These are phyloP conservation scores for Rubus parviflorus DNA, from an alignment of 306 rosid species.

Conservation along the genomic window DNA sequence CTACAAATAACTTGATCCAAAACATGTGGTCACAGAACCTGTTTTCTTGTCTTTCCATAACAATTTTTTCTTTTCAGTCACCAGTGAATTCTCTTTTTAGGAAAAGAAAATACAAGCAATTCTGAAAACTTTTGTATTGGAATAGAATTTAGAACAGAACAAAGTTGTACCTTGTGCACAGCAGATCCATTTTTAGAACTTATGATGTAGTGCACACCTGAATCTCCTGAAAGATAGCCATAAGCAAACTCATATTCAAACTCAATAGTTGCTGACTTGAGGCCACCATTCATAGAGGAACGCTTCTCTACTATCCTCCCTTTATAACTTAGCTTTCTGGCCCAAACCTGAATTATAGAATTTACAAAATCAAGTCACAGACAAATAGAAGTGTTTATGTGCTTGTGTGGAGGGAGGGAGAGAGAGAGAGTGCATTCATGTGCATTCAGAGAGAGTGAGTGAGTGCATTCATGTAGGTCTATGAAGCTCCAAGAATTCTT, in stretches of 20 bases:
- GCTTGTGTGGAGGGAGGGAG: too few species aligned
- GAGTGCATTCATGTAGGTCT: too few species aligned
- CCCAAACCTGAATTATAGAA: constrained; percentile 64
- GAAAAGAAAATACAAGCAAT: background rate
- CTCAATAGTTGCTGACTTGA: constrained; percentile 62
- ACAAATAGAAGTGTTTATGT: too few species aligned
- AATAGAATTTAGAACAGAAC: constrained; percentile 18
- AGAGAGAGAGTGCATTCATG: too few species aligned
- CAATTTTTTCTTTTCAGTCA: background rate
- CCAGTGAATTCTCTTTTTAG: background rate
- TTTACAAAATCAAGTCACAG: constrained; percentile 28
- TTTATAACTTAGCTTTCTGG: constrained; percentile 58
- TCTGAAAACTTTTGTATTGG: background rate
- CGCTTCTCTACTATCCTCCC: constrained; percentile 70
- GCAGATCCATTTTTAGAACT: constrained; percentile 46
- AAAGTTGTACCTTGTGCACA: constrained; percentile 44
- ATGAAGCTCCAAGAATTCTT: background rate
- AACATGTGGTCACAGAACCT: background rate
- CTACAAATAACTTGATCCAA: background rate
- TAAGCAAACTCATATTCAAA: constrained; percentile 76
- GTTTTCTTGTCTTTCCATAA: background rate
- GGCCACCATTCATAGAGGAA: constrained; percentile 50
- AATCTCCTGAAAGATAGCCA: constrained; percentile 83
- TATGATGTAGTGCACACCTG: constrained; percentile 64
- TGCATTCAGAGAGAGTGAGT: too few species aligned